Conservation (phyloP, 176 grass and related monocot species). For the Stipa capillata region DNA sequence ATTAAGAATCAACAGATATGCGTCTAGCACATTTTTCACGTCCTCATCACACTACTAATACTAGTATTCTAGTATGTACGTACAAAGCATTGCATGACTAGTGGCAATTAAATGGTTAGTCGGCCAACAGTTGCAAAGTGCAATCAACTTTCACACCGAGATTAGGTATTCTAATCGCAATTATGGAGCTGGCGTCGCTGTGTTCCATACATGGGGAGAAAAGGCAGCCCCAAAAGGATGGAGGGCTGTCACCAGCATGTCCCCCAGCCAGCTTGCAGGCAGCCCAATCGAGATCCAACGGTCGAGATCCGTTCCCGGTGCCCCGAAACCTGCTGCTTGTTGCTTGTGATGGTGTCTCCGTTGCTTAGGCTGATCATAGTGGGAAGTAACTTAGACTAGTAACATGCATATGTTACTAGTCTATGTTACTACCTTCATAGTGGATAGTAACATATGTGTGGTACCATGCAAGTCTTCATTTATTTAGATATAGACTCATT, state of each 20-base stretch:
- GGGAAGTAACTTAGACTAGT: too few relatives aligned
- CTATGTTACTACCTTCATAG: too few relatives aligned
- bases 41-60: background rate
- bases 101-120: slow-evolving; percentile 1
- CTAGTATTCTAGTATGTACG: too few relatives aligned
- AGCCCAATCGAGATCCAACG: background rate
- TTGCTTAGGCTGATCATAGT: too few relatives aligned
- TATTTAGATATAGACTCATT: too few relatives aligned
- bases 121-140: slow-evolving; percentile 15
- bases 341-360: too few relatives aligned
- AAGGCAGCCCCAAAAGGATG: slow-evolving; percentile 20
- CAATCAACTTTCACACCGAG: slow-evolving; percentile 6
- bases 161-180: slow-evolving; percentile 23
- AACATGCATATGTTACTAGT: too few relatives aligned
- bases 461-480: too few relatives aligned
- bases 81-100: slow-evolving; percentile 2
- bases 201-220: background rate
- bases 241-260: slow-evolving; percentile 25
- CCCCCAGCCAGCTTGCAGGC: background rate
- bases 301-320: background rate
- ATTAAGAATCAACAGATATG: background rate
- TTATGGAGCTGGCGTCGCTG: background rate
- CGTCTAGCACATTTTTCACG: slow-evolving; percentile 10
- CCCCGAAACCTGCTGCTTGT: too few relatives aligned
- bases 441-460: too few relatives aligned